Evolutionary conservation across 805 yeast genomes (phyloP).

Genomic region (Metschnikowia bowlesiae): DNA sequence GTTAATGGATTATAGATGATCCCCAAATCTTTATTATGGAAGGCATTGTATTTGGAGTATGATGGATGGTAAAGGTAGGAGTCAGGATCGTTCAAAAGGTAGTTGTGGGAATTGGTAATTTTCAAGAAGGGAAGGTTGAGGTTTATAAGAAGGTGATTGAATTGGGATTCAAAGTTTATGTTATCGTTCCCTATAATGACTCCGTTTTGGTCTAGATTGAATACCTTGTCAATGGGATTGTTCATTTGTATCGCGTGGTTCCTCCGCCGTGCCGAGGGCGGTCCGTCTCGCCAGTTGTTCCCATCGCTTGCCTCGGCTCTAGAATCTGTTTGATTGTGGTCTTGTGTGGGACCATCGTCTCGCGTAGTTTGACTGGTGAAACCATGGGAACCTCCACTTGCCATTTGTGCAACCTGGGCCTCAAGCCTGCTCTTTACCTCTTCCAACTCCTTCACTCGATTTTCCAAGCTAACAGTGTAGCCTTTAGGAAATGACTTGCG

Average conservation of each 20-base stretch:
- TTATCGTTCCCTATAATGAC: constrained; percentile 44
- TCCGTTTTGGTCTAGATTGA: constrained; percentile 40
- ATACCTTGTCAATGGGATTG: constrained; percentile 44
- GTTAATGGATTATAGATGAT: constrained; percentile 40
- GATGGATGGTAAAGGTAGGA: constrained; percentile 40
- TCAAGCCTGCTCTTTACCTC: constrained; percentile 31
- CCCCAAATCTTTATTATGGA: constrained; percentile 34
- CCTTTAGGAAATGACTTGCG: constrained; percentile 80
- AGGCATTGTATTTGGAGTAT: constrained; percentile 31
- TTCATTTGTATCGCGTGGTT: constrained; percentile 26
- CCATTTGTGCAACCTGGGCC: not conserved
- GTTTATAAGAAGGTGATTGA: constrained; percentile 40
- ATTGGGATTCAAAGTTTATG: constrained; percentile 42
- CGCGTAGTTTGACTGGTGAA: constrained; percentile 15
- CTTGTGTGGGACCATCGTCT: constrained; percentile 20
- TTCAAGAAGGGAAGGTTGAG: constrained; percentile 41
- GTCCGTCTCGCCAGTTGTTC: constrained; percentile 7
- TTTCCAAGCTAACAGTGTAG: constrained; percentile 71
- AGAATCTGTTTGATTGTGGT: not conserved
- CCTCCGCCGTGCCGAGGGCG: not conserved
- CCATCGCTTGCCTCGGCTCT: not conserved
- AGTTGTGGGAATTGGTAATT: constrained; percentile 42
- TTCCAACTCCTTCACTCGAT: constrained; percentile 56
- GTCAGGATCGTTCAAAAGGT: constrained; percentile 37
- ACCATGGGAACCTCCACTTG: constrained; percentile 26